Conservation (phyloP, 441 rosid genomes). For the Sinapis alba region DNA sequence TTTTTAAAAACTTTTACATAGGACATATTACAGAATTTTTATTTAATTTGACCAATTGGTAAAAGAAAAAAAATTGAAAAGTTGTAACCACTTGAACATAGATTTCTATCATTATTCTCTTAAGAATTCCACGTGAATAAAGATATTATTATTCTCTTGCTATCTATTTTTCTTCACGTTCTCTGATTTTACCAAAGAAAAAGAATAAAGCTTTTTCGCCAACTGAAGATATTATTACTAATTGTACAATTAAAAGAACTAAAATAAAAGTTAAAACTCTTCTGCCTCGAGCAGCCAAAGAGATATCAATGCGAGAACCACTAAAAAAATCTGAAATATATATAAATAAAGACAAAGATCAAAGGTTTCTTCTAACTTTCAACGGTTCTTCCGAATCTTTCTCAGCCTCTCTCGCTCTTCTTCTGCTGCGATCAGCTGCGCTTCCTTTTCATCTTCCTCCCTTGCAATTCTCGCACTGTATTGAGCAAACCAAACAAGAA, state of each 20-base stretch:
- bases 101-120: no score
- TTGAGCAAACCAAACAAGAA: neutral
- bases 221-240: conserved; percentile 14
- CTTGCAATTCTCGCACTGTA: conserved; percentile 76
- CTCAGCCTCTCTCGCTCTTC: conserved; percentile 62
- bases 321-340: neutral
- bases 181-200: no score
- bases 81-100: no score
- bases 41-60: no score
- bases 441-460: conserved; percentile 79
- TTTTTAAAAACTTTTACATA: no score
- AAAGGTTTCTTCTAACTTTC: neutral
- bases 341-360: neutral
- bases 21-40: no score
- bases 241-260: conserved; percentile 27
- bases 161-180: no score
- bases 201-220: neutral
- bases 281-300: conserved; percentile 23
- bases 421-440: conserved; percentile 56
- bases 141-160: no score
- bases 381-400: conserved; percentile 57
- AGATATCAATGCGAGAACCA: conserved; percentile 15
- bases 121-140: no score
- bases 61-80: no score
- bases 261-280: neutral